Evolutionary conservation across 805 yeast genomes (phyloP), one percentile per base, ranked within the genome.

Genomic region (Sugiyamaella smithiae): DNA sequence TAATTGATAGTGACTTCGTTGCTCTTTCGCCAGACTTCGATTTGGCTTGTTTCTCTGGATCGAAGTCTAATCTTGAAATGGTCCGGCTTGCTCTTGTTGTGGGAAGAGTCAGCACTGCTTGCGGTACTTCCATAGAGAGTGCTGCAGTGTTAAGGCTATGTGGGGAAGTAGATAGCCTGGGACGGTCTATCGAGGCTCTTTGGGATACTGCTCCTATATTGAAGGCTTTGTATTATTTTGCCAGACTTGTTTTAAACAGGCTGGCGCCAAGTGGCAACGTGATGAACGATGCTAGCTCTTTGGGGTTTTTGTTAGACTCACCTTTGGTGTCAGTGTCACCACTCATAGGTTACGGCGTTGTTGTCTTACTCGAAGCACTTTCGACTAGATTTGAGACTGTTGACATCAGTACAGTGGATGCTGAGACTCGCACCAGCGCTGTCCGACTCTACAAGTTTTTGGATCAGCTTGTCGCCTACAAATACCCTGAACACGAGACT

Each of bases 181-280:
- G 50, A 4, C 22, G 50, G 26, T 37, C 53, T n/a, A 17, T 50
- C 11, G 60, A 57, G 47, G 24, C 45, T 17, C 33, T 53, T 28
- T 57, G 60, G 60, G 60, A 55, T 42, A 55, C 60, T 16, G 49
- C 46, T 12, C 60, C 60, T 4, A 57, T 55, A 26, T 53, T 57
- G 26, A 55, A 54, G 45, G 57, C 59, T 16, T 45, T 55, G 31
- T 57, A 55, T 35, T 49, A 54, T 29, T 51, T 51, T 46, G 57
- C 48, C 12, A 17, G 36, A 12, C 33, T 55, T 23, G 51, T 41
- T 9, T 32, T 48, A 12, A 51, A 51, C 42, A 32, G 49, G 26
- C 17, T 24, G 11, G 46, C 46, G 8, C 46, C 45, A 11, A 45
- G 35, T 17, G 38, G 25, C 19, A 22, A 24, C 11, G 31, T n/a